These are phyloP conservation scores for Rhizophagus prolifer DNA, from an alignment of 192 early-diverging fungal genomes.

Conservation along the genomic window DNA sequence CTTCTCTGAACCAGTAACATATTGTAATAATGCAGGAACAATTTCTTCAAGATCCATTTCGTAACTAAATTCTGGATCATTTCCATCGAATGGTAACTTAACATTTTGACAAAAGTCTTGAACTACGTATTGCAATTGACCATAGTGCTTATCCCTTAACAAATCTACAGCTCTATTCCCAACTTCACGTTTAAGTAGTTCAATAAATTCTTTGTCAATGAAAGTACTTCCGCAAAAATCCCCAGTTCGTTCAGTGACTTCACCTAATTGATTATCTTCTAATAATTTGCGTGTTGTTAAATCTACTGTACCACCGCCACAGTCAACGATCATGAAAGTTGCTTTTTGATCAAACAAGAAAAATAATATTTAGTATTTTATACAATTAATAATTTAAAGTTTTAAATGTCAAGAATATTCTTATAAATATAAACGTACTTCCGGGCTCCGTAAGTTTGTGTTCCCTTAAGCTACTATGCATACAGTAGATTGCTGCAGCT, in stretches of 20 bases:
- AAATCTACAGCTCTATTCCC: neutral
- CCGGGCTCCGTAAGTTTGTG: neutral
- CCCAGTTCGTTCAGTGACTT: neutral
- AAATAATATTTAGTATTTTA: too few relatives aligned
- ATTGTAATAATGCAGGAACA: neutral
- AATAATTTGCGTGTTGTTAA: constrained; percentile 38
- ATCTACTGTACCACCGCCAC: constrained; percentile 59
- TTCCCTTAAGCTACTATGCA: neutral
- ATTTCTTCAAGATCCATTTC: neutral
- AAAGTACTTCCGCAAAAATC: neutral
- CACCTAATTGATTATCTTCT: neutral
- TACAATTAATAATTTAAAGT: too few relatives aligned
- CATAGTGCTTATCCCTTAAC: neutral
- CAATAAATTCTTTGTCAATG: constrained; percentile 15
- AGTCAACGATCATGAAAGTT: constrained; percentile 59
- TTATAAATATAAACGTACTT: neutral
- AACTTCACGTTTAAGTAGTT: constrained; percentile 5
- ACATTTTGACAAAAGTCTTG: neutral
- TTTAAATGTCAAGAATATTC: too few relatives aligned
- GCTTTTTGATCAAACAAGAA: constrained; percentile 10
- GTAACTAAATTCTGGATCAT: neutral
- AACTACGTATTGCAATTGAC: constrained; percentile 13
- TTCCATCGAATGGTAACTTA: neutral
- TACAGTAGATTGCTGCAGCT: too few relatives aligned
- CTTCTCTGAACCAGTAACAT: neutral